Percentiles rank a stretch among this genome's conserved stretches.
These are phyloP conservation scores for Picea abies DNA, from an alignment of 83 land plant genomes.

Conservation along the genomic window DNA sequence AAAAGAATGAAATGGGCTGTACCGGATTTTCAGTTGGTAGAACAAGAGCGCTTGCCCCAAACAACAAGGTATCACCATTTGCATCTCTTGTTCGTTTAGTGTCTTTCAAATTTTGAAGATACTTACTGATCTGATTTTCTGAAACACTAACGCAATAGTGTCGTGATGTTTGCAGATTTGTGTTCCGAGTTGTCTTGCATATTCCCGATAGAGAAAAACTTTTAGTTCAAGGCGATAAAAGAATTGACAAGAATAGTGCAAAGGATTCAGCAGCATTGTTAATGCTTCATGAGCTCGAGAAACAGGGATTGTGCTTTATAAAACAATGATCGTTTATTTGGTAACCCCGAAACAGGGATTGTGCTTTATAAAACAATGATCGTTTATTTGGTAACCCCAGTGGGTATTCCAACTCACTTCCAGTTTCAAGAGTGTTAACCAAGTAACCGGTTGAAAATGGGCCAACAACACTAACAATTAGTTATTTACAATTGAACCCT, in stretches of 20 bases:
- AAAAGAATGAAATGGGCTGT: conserved; percentile 54
- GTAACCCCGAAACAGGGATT: conserved; percentile 7
- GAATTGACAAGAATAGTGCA: conserved; percentile 61
- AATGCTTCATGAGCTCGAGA: conserved; percentile 52
- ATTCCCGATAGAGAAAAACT: background rate
- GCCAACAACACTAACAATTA: too few species aligned
- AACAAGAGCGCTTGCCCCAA: background rate
- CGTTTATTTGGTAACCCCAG: too few species aligned
- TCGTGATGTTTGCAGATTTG: background rate
- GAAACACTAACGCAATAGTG: background rate
- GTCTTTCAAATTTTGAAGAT: conserved; percentile 2
- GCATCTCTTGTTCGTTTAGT: background rate
- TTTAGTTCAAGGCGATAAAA: background rate
- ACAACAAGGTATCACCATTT: conserved; percentile 1
- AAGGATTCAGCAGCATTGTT: conserved; percentile 62
- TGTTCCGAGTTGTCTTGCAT: conserved; percentile 1
- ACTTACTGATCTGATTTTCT: background rate
- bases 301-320: conserved; percentile 32
- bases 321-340: background rate
- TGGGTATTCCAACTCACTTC: too few species aligned
- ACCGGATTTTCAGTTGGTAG: conserved; percentile 46
- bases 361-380: conserved; percentile 19
- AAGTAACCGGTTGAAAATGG: too few species aligned
- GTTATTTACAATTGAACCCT: too few species aligned
- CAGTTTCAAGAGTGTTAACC: too few species aligned